These are phyloP conservation scores for Apiospora rasikravindrae DNA, from an alignment of 2,329 filamentous ascomycete species.

Conservation along the genomic window DNA sequence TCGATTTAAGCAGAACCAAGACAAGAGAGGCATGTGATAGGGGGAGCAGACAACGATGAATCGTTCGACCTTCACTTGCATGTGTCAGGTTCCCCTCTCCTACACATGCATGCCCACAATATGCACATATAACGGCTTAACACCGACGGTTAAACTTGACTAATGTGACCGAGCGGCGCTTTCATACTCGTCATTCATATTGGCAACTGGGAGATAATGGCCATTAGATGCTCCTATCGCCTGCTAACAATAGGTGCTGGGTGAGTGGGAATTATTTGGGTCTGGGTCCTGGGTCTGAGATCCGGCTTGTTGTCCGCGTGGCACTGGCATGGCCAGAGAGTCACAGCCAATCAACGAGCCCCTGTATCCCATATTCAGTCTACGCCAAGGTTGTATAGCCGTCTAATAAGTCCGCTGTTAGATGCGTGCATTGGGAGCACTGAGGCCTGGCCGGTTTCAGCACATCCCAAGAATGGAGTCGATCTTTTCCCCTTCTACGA, in stretches of 20 bases:
- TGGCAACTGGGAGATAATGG: background rate
- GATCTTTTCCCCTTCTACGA: background rate
- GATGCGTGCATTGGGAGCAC: background rate
- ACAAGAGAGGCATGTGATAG: background rate
- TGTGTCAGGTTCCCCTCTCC: slow-evolving; percentile 11
- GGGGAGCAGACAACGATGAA: background rate
- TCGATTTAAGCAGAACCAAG: background rate
- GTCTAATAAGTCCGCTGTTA: background rate
- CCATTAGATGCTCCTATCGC: background rate
- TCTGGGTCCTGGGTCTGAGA: background rate
- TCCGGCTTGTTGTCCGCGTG: background rate
- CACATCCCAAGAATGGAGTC: background rate
- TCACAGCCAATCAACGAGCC: background rate
- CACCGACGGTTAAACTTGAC: background rate
- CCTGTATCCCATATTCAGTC: background rate
- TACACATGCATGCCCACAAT: background rate
- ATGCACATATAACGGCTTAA: background rate
- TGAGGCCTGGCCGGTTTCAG: background rate
- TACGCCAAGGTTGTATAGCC: background rate
- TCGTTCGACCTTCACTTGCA: slow-evolving; percentile 12
- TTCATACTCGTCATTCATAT: background rate
- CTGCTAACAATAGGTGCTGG: background rate
- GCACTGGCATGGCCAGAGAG: background rate
- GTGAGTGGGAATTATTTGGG: background rate
- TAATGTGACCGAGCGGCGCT: slow-evolving; percentile 11